Percentiles rank a stretch among this genome's conserved stretches.
Conservation (phyloP, 2,329 filamentous ascomycete genomes). For the Xylariaceae sp. region DNA sequence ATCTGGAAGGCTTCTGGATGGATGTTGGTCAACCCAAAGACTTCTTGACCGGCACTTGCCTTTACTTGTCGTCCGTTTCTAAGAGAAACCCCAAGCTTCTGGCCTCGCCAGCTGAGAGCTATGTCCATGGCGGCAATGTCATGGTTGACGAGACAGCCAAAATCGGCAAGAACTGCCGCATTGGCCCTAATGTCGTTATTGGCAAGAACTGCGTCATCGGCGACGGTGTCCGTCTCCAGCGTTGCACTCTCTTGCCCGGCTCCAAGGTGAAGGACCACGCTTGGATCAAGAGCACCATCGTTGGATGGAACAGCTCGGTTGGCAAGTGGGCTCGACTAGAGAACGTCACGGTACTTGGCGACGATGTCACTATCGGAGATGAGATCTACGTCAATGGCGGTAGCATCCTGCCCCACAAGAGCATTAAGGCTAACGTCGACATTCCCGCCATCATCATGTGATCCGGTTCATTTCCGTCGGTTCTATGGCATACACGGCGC, state of each 20-base stretch:
- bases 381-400: conserved; percentile 98
- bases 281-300: conserved; percentile 97
- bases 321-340: conserved; percentile 94
- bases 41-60: conserved; percentile 90
- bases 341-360: conserved; percentile 95
- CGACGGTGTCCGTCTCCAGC: conserved; percentile 88
- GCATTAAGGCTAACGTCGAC: conserved; percentile 97
- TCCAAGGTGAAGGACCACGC: conserved; percentile 98
- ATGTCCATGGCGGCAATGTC: conserved; percentile 89
- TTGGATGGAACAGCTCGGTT: conserved; percentile 95
- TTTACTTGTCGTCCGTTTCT: conserved; percentile 87
- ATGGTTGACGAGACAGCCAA: conserved; percentile 90
- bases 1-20: conserved; percentile 99
- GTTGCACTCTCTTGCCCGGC: conserved; percentile 81
- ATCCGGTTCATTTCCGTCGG: conserved; percentile 19
- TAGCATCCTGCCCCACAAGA: conserved; percentile 94
- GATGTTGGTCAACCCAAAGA: conserved; percentile 98
- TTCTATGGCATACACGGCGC: background rate
- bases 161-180: conserved; percentile 97
- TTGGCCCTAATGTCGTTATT: conserved; percentile 94
- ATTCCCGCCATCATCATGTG: conserved; percentile 65
- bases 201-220: conserved; percentile 88
- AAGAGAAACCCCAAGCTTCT: conserved; percentile 87
- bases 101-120: conserved; percentile 65
- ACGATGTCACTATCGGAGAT: conserved; percentile 95